Conservation (phyloP, 257 asterid genomes). For the Nicotiana sylvestris region DNA sequence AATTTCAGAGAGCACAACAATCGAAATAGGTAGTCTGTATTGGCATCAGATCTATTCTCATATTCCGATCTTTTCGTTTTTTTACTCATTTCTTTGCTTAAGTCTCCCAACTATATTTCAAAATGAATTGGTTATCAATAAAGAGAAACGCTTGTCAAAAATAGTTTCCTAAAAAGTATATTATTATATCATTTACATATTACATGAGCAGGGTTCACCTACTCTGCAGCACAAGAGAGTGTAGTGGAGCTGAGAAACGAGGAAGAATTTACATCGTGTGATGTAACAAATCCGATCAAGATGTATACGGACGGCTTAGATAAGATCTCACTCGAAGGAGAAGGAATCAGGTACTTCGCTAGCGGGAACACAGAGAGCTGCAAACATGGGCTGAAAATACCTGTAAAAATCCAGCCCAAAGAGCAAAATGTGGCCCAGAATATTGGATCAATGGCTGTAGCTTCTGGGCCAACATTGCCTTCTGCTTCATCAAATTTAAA, state of each 20-base stretch:
- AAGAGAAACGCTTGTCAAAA: too few relatives aligned
- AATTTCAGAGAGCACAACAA: too few relatives aligned
- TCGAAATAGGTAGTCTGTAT: too few relatives aligned
- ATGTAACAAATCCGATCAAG: conserved; percentile 18
- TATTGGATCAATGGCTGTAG: not conserved
- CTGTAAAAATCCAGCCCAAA: conserved; percentile 14
- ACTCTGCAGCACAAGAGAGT: conserved; percentile 13
- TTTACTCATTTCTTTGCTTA: too few relatives aligned
- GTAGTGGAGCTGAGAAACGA: conserved; percentile 18
- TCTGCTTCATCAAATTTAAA: conserved; percentile 5
- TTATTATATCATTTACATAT: not conserved
- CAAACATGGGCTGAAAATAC: conserved; percentile 17
- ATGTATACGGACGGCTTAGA: conserved; percentile 19
- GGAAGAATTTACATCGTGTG: conserved; percentile 19
- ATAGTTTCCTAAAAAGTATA: too few relatives aligned
- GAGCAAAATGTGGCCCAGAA: not conserved
- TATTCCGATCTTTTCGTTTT: too few relatives aligned
- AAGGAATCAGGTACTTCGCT: conserved; percentile 23
- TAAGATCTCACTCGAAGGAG: conserved; percentile 15
- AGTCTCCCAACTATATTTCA: too few relatives aligned
- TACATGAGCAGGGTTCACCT: conserved; percentile 13
- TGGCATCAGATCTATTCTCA: too few relatives aligned
- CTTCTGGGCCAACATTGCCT: conserved; percentile 17
- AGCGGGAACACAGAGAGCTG: conserved; percentile 15
- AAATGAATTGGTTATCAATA: too few relatives aligned